A percentile compares a stretch with the other conserved stretches of the same genome.
phyloP scores from a whole-genome alignment of 129 eudicot genomes.

The Escallonia rubra region DNA sequence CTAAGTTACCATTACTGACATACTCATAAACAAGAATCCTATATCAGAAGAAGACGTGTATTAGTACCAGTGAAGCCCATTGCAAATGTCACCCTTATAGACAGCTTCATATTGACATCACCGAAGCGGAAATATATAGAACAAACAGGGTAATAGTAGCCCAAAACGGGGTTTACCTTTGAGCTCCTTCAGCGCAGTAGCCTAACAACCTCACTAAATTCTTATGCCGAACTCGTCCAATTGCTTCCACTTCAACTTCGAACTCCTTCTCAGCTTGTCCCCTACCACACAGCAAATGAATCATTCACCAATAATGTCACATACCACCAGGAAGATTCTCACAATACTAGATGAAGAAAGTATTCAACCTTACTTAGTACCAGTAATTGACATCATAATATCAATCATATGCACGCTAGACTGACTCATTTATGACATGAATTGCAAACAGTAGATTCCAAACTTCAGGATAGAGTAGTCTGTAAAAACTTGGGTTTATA shows the following conservation, averaged over 20 bases:
- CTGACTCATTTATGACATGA: too few species aligned
- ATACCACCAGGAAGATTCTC: not conserved
- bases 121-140: not conserved
- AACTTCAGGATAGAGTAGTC: too few species aligned
- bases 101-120: not conserved
- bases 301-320: not conserved
- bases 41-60: conserved; percentile 2
- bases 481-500: too few species aligned
- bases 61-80: not conserved
- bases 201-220: conserved; percentile 56
- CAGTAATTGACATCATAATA: too few species aligned
- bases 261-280: conserved; percentile 80
- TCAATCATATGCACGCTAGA: too few species aligned
- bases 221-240: conserved; percentile 67
- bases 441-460: too few species aligned
- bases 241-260: conserved; percentile 71
- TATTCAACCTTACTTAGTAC: not conserved
- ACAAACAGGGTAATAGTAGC: not conserved
- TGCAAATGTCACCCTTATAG: not conserved
- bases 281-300: conserved; percentile 21
- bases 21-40: conserved; percentile 77
- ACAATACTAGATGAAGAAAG: too few species aligned
- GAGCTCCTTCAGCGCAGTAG: conserved; percentile 73
- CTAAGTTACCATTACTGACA: conserved; percentile 69
- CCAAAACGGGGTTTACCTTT: conserved; percentile 32